A percentile compares a stretch with the other conserved stretches of the same genome.
Conservation (phyloP, 805 yeast genomes). For the Ogataea naganishii region DNA sequence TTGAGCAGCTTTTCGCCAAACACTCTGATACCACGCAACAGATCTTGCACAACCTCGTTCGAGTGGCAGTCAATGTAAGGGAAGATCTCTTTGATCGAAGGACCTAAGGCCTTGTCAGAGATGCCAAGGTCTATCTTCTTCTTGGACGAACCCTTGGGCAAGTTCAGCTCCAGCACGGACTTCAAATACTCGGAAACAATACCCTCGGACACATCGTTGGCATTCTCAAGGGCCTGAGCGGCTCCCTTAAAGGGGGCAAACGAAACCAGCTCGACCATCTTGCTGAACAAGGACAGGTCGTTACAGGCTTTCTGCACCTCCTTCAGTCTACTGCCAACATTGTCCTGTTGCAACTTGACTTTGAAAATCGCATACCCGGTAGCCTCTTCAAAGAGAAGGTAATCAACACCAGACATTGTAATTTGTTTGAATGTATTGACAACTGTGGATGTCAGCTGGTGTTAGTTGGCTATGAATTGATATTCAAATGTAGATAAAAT, state of each 20-base stretch:
- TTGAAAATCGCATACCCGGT: slow-evolving; percentile 97
- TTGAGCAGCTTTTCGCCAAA: slow-evolving; percentile 85
- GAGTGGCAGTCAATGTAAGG: slow-evolving; percentile 86
- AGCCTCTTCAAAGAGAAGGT: slow-evolving; percentile 94
- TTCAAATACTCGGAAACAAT: slow-evolving; percentile 88
- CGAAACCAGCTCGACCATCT: slow-evolving; percentile 85
- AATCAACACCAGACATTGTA: slow-evolving; percentile 69
- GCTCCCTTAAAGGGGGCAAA: slow-evolving; percentile 99
- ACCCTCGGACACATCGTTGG: slow-evolving; percentile 97
- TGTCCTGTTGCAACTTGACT: slow-evolving; percentile 89
- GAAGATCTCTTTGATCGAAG: slow-evolving; percentile 86
- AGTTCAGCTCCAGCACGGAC: slow-evolving; percentile 79
- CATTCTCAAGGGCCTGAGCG: slow-evolving; percentile 97
- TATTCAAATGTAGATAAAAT: too few relatives aligned
- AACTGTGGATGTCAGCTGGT: not conserved
- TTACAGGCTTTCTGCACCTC: slow-evolving; percentile 89
- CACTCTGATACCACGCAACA: slow-evolving; percentile 88
- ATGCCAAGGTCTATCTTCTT: slow-evolving; percentile 76
- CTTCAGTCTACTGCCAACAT: slow-evolving; percentile 80
- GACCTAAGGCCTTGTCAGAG: slow-evolving; percentile 92
- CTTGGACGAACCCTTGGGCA: slow-evolving; percentile 68
- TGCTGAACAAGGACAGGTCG: slow-evolving; percentile 82
- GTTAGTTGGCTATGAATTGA: too few relatives aligned
- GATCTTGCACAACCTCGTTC: slow-evolving; percentile 88
- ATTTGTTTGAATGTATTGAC: not conserved